Percentiles rank a stretch among this genome's conserved stretches.
These are phyloP conservation scores for Sesbania bispinosa DNA, from an alignment of 306 rosid genomes.

Conservation along the genomic window DNA sequence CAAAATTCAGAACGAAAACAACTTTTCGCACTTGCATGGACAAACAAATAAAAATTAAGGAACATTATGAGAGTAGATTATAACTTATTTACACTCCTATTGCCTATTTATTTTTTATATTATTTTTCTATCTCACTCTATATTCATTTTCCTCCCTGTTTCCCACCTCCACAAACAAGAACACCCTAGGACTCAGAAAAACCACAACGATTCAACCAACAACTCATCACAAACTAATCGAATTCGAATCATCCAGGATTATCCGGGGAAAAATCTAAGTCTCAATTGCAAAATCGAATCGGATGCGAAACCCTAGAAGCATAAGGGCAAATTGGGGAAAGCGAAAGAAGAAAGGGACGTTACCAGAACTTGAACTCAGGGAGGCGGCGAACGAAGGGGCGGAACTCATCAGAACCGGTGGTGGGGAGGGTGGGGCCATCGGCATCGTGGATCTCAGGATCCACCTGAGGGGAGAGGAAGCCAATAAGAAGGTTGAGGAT, in stretches of 20 bases:
- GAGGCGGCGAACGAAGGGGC: constrained; percentile 93
- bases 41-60: too few species aligned
- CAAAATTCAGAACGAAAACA: background rate
- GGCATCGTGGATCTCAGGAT: constrained; percentile 69
- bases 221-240: background rate
- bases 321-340: background rate
- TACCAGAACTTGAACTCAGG: constrained; percentile 98
- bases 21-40: too few species aligned
- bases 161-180: background rate
- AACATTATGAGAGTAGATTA: too few species aligned
- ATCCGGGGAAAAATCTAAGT: background rate
- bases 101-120: too few species aligned
- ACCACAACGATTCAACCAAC: background rate
- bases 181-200: background rate
- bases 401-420: constrained; percentile 78
- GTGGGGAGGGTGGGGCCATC: constrained; percentile 84
- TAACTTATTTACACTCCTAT: too few species aligned
- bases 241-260: background rate
- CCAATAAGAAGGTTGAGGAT: constrained; percentile 86
- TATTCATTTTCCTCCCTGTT: background rate
- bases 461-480: constrained; percentile 93
- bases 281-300: background rate
- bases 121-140: background rate
- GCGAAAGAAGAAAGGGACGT: background rate
- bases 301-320: background rate